Percentiles rank a stretch among this genome's conserved stretches.
Conservation (phyloP, 192 early-diverging fungal genomes). For the Linnemannia schmuckeri region DNA sequence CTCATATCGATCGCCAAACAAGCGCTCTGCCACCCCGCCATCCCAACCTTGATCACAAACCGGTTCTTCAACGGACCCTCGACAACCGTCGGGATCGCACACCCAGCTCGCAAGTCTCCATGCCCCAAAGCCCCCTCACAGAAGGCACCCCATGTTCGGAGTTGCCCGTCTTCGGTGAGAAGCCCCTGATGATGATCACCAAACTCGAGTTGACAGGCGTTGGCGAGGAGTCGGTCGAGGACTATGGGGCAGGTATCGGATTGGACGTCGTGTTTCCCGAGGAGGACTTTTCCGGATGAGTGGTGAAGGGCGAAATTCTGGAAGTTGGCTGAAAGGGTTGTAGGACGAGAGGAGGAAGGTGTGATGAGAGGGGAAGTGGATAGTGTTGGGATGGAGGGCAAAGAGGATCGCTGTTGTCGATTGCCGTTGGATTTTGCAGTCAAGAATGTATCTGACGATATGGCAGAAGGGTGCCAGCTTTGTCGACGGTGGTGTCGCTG, state of each 20-base stretch:
- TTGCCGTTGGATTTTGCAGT: not conserved
- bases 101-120: constrained; percentile 27
- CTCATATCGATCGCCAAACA: constrained; percentile 51
- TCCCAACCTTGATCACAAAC: constrained; percentile 33
- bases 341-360: constrained; percentile 14
- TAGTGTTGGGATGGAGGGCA: not conserved
- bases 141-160: constrained; percentile 43
- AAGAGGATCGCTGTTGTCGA: not conserved
- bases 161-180: constrained; percentile 39
- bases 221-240: constrained; percentile 24
- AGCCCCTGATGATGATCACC: constrained; percentile 47
- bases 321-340: constrained; percentile 33
- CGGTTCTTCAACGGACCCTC: constrained; percentile 41
- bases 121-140: constrained; percentile 35
- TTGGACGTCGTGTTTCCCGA: constrained; percentile 31
- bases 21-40: constrained; percentile 46
- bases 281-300: constrained; percentile 37
- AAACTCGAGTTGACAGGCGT: constrained; percentile 38
- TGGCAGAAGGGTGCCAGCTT: not conserved
- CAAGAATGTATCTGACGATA: too few species aligned
- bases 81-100: constrained; percentile 28
- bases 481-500: constrained; percentile 14
- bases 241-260: constrained; percentile 14
- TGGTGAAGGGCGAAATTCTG: constrained; percentile 36
- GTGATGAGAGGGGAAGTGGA: not conserved